Evolutionary conservation across 345 rosid species (phyloP).

Genomic region (Aegle marmelos): DNA sequence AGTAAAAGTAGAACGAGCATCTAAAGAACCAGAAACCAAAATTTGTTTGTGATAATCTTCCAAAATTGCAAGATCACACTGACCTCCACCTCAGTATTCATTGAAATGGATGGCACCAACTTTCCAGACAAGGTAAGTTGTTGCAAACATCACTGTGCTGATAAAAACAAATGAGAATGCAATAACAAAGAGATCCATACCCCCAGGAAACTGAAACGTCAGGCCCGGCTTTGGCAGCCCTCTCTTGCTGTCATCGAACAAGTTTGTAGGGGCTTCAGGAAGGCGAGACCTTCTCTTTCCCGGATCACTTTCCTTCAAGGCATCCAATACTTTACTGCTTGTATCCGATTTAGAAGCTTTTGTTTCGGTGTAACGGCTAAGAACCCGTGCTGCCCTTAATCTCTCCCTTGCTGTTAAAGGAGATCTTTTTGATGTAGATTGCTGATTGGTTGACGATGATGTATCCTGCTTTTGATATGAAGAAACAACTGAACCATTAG

Average conservation of each 20-base stretch:
- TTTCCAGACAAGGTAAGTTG: slow-evolving; percentile 87
- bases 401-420: slow-evolving; percentile 84
- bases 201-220: slow-evolving; percentile 78
- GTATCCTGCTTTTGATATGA: slow-evolving; percentile 20
- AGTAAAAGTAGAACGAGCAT: background rate
- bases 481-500: slow-evolving; percentile 36
- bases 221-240: slow-evolving; percentile 76
- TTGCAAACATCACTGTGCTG: slow-evolving; percentile 86
- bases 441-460: background rate
- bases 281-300: slow-evolving; percentile 71
- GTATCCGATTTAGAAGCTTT: slow-evolving; percentile 51
- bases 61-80: slow-evolving; percentile 11
- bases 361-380: slow-evolving; percentile 53
- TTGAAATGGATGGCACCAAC: slow-evolving; percentile 90
- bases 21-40: slow-evolving; percentile 11
- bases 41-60: background rate
- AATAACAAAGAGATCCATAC: slow-evolving; percentile 60
- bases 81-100: slow-evolving; percentile 37
- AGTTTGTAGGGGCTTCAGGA: slow-evolving; percentile 83
- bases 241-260: slow-evolving; percentile 86
- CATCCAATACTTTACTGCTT: slow-evolving; percentile 76
- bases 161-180: slow-evolving; percentile 72
- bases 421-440: slow-evolving; percentile 34
- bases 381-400: slow-evolving; percentile 85
- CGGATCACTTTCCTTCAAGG: slow-evolving; percentile 66